These are phyloP conservation scores for Schwanniomyces polymorphus DNA, from an alignment of 805 yeast genomes.

Conservation along the genomic window DNA sequence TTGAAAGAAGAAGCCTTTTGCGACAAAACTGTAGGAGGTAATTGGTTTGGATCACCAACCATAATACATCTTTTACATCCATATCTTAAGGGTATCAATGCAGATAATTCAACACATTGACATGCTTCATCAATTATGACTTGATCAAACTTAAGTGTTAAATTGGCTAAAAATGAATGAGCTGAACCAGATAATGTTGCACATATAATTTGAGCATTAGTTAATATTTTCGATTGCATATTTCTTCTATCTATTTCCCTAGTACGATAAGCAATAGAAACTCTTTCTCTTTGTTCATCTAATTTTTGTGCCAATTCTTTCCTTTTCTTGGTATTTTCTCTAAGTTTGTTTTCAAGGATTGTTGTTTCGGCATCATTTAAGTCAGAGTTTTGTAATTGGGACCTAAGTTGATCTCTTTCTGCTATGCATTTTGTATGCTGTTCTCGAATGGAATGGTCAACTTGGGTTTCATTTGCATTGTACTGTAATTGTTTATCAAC, in stretches of 20 bases:
- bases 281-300: conserved; percentile 77
- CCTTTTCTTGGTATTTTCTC: conserved; percentile 59
- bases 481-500: conserved; percentile 63
- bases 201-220: conserved; percentile 81
- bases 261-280: conserved; percentile 66
- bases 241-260: conserved; percentile 77
- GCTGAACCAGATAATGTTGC: conserved; percentile 94
- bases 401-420: conserved; percentile 58
- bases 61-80: conserved; percentile 89
- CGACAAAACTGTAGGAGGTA: conserved; percentile 95
- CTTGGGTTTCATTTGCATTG: conserved; percentile 31
- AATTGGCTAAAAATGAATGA: conserved; percentile 74
- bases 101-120: conserved; percentile 91
- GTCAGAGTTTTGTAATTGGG: conserved; percentile 25
- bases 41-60: conserved; percentile 98
- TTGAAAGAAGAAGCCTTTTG: conserved; percentile 76
- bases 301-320: conserved; percentile 70
- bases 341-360: conserved; percentile 48
- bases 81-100: conserved; percentile 87
- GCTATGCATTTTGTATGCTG: conserved; percentile 52
- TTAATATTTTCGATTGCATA: conserved; percentile 69
- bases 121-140: conserved; percentile 97
- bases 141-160: conserved; percentile 80
- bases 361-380: conserved; percentile 42
- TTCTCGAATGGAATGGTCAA: conserved; percentile 49